Evolutionary conservation across 371 early-diverging fungal genomes (phyloP).

Genomic region (Batkoa obscura): DNA sequence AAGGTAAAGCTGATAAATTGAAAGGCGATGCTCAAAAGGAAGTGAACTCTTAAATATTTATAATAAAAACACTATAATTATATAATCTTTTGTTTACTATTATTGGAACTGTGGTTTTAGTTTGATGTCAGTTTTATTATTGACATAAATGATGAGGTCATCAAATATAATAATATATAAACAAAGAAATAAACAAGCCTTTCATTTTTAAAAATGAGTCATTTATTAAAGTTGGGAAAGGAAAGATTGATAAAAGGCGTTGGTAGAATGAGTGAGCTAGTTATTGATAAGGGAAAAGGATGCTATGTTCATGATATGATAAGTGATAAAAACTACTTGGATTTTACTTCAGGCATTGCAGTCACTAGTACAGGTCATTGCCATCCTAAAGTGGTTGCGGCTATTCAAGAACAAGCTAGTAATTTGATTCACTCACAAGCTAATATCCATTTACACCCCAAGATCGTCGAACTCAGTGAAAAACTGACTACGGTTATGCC

Average conservation of each 20-base stretch:
- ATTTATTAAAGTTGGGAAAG: no score
- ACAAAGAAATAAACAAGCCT: no score
- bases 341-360: slow-evolving; percentile 33
- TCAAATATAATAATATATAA: no score
- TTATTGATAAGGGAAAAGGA: slow-evolving; percentile 24
- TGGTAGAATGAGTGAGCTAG: slow-evolving; percentile 23
- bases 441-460: slow-evolving; percentile 29
- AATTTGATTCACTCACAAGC: slow-evolving; percentile 25
- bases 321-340: slow-evolving; percentile 30
- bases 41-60: neutral
- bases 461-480: slow-evolving; percentile 28
- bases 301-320: slow-evolving; percentile 19
- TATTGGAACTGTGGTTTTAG: no score
- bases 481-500: slow-evolving; percentile 25
- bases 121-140: no score
- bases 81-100: no score
- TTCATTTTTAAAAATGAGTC: no score
- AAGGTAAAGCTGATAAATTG: slow-evolving; percentile 17
- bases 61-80: no score
- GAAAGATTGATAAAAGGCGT: no score
- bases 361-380: slow-evolving; percentile 23
- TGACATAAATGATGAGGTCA: no score
- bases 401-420: slow-evolving; percentile 31
- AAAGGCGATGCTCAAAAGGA: slow-evolving; percentile 16
- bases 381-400: slow-evolving; percentile 36